A percentile compares a stretch with the other conserved stretches of the same genome.
Evolutionary conservation across 2,329 filamentous ascomycete genomes (phyloP).

Genomic region (Ambrosiella xylebori): DNA sequence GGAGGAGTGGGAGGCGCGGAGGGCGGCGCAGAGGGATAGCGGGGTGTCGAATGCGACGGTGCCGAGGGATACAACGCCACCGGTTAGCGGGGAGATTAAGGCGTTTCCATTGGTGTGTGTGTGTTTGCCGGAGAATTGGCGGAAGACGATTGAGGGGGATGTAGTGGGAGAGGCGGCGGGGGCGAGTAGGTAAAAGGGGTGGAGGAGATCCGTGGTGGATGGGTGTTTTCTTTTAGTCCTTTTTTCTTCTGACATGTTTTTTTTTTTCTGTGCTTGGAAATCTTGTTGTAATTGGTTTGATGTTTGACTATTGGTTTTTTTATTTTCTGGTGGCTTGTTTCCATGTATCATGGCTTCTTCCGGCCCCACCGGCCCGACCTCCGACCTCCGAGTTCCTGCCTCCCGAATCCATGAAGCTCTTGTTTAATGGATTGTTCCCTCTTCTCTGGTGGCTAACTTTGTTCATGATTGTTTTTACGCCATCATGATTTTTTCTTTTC

Average conservation of each 20-base stretch:
- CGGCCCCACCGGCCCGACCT: neutral
- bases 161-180: conserved; percentile 44
- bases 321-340: neutral
- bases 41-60: conserved; percentile 72
- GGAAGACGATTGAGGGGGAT: conserved; percentile 89
- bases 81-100: conserved; percentile 70
- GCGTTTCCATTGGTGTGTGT: conserved; percentile 95
- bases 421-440: too few relatives aligned
- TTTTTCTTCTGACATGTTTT: too few relatives aligned
- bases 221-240: too few relatives aligned
- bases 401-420: too few relatives aligned
- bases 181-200: too few relatives aligned
- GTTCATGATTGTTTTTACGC: neutral
- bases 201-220: too few relatives aligned
- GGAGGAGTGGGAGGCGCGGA: conserved; percentile 71
- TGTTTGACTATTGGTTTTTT: too few relatives aligned
- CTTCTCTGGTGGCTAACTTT: too few relatives aligned
- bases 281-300: too few relatives aligned
- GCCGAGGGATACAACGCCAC: conserved; percentile 41
- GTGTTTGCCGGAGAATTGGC: conserved; percentile 88
- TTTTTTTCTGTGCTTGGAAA: too few relatives aligned
- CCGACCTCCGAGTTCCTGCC: neutral
- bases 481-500: neutral
- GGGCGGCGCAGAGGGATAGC: conserved; percentile 71
- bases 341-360: neutral